phyloP scores from a whole-genome alignment of 495 filamentous ascomycete genomes.

The Hypoxylon subgilvum region DNA sequence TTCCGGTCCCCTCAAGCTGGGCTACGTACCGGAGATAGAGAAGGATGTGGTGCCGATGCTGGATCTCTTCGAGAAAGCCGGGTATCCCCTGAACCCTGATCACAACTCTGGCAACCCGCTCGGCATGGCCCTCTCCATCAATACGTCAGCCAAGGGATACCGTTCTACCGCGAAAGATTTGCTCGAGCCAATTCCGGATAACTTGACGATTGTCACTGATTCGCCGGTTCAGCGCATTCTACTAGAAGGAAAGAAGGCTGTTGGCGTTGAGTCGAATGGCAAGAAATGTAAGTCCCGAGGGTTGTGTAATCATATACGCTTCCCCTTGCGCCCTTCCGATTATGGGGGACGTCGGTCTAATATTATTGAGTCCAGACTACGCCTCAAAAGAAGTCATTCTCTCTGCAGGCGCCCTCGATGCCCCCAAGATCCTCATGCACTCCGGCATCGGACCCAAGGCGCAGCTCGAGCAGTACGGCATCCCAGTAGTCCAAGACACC shows the following conservation, averaged over 20 bases:
- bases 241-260: constrained; percentile 56
- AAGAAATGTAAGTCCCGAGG: constrained; percentile 31
- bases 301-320: background rate
- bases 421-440: constrained; percentile 67
- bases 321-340: background rate
- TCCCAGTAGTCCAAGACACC: constrained; percentile 56
- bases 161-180: constrained; percentile 62
- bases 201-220: constrained; percentile 59
- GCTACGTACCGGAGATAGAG: constrained; percentile 58
- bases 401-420: constrained; percentile 62
- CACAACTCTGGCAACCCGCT: constrained; percentile 67
- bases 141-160: constrained; percentile 53
- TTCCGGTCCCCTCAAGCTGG: constrained; percentile 54
- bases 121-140: constrained; percentile 59
- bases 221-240: constrained; percentile 58
- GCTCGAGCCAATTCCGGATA: constrained; percentile 49
- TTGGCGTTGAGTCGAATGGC: constrained; percentile 56
- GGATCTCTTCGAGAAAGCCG: constrained; percentile 53
- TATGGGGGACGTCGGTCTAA: too few relatives aligned
- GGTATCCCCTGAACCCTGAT: constrained; percentile 59
- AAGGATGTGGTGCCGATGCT: constrained; percentile 48
- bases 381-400: constrained; percentile 67
- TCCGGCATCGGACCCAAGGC: constrained; percentile 65
- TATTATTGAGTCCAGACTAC: constrained; percentile 39
- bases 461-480: constrained; percentile 59